Percentiles rank a stretch among this genome's conserved stretches.
Conservation (phyloP, 352 stramenopile genomes). For the Phytophthora pistaciae region DNA sequence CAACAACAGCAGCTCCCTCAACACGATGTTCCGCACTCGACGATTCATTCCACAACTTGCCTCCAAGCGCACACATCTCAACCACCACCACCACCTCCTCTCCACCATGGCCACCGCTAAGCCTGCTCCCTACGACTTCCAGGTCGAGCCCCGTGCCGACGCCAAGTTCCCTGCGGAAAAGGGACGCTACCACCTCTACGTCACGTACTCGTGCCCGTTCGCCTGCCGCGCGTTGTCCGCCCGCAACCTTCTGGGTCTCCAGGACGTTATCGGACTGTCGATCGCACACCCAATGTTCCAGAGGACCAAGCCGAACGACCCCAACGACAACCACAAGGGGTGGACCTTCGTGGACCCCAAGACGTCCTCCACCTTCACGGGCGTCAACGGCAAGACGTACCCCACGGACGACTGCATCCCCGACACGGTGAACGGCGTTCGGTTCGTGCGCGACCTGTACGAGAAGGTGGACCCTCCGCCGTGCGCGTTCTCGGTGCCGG, state of each 20-base stretch:
- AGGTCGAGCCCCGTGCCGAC: constrained; percentile 23
- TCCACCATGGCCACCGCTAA: constrained; percentile 12
- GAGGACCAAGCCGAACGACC: constrained; percentile 51
- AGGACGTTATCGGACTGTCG: constrained; percentile 90
- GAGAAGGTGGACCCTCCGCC: constrained; percentile 33
- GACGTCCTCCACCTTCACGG: constrained; percentile 2
- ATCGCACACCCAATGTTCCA: constrained; percentile 75
- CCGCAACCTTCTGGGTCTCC: constrained; percentile 90
- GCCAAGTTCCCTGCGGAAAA: constrained; percentile 42
- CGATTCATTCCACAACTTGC: not conserved
- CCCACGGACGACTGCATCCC: constrained; percentile 25
- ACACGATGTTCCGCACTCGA: not conserved
- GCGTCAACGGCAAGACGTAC: constrained; percentile 27
- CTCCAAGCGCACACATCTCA: not conserved
- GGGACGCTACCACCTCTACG: constrained; percentile 93
- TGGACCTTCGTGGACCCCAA: constrained; percentile 47
- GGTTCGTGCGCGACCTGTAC: constrained; percentile 50
- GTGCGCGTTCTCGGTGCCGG: constrained; percentile 55
- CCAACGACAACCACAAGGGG: constrained; percentile 39
- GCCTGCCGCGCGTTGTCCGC: constrained; percentile 70
- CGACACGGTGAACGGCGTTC: constrained; percentile 39
- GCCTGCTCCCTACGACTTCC: constrained; percentile 27
- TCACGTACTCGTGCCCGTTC: constrained; percentile 92
- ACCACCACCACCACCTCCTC: not conserved
- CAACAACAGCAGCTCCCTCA: no score